Percentiles rank a stretch among this genome's conserved stretches.
Conservation (phyloP, 805 yeast species). For the Ogataea haglerorum region DNA sequence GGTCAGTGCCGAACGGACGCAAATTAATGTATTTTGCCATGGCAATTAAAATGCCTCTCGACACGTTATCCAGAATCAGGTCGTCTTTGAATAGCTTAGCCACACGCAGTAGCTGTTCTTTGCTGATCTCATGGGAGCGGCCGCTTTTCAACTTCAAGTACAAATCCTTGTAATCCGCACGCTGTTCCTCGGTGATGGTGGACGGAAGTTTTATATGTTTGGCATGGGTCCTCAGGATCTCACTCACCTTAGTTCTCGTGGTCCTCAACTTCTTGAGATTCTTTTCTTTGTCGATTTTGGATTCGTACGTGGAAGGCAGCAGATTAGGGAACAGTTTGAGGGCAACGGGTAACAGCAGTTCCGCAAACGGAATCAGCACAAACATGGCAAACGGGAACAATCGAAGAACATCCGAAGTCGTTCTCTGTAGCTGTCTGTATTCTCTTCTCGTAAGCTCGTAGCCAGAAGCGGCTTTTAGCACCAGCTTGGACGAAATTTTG, state of each 20-base stretch:
- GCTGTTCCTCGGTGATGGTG: conserved; percentile 66
- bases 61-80: conserved; percentile 84
- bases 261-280: conserved; percentile 51
- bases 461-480: conserved; percentile 79
- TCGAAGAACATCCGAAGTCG: conserved; percentile 78
- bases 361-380: conserved; percentile 92
- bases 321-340: conserved; percentile 86
- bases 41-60: conserved; percentile 87
- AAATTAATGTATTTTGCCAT: conserved; percentile 88
- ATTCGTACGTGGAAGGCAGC: conserved; percentile 88
- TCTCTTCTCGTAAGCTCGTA: conserved; percentile 92
- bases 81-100: conserved; percentile 93
- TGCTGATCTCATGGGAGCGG: conserved; percentile 31
- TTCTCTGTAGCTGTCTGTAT: conserved; percentile 80
- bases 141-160: conserved; percentile 50
- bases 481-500: conserved; percentile 75
- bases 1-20: conserved; percentile 89
- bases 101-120: conserved; percentile 70
- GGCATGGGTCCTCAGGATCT: conserved; percentile 62
- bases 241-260: conserved; percentile 60
- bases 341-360: conserved; percentile 82
- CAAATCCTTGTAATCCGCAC: conserved; percentile 69
- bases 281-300: conserved; percentile 53
- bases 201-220: conserved; percentile 68
- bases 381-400: conserved; percentile 91